Conservation (phyloP, 202 grass and related monocot species). For the Bolboschoenoplectus hybrid region DNA sequence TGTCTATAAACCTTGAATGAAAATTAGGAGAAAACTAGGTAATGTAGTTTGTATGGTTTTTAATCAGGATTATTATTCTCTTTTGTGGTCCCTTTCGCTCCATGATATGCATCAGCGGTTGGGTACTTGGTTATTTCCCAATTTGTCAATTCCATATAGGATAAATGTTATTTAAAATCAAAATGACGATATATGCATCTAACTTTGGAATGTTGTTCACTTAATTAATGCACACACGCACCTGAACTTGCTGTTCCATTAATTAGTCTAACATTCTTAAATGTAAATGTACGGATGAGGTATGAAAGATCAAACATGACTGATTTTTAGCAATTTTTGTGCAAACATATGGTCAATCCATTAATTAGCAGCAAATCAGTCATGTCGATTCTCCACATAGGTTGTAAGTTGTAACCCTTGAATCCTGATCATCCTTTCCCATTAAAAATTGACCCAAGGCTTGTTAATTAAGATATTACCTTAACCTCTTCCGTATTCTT, state of each 20-base stretch:
- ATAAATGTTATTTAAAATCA: neutral
- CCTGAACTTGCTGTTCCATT: neutral
- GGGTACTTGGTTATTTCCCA: neutral
- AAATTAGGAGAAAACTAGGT: neutral
- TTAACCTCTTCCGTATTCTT: no score
- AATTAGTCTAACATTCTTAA: neutral
- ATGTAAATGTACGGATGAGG: neutral
- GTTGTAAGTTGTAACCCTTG: no score
- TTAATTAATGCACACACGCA: neutral
- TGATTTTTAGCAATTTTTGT: neutral
- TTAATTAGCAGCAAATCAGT: no score
- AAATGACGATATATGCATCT: neutral
- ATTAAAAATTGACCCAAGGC: no score
- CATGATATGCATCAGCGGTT: neutral
- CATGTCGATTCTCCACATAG: no score
- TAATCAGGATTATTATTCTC: neutral
- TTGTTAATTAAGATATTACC: no score
- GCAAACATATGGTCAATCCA: no score
- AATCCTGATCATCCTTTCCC: no score
- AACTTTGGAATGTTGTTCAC: neutral
- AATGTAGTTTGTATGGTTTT: neutral
- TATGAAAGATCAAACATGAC: neutral
- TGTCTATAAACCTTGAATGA: neutral
- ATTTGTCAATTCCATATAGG: constrained; percentile 2
- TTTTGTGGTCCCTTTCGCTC: neutral